Conservation (phyloP, 176 grass and related monocot genomes). For the Oryza rufipogon region DNA sequence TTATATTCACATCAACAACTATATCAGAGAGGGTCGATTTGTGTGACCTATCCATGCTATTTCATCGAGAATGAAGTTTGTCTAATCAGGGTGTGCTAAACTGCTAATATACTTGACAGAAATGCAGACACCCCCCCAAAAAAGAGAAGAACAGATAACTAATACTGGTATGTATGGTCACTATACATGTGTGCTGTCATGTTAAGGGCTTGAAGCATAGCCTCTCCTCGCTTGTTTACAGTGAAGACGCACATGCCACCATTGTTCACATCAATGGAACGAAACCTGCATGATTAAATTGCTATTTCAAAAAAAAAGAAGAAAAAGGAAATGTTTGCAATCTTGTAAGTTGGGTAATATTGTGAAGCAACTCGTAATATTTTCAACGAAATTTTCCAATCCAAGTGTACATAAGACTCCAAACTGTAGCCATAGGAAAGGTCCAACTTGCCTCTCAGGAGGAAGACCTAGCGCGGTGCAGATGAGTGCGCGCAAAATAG, state of each 20-base stretch:
- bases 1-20: not conserved
- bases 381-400: not conserved
- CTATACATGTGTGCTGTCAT: constrained; percentile 90
- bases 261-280: constrained; percentile 78
- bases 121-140: not conserved
- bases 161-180: constrained; percentile 67
- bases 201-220: constrained; percentile 79
- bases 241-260: constrained; percentile 83
- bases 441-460: constrained; percentile 65
- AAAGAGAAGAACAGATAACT: not conserved
- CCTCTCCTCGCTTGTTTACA: constrained; percentile 73
- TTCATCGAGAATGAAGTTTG: constrained; percentile 12
- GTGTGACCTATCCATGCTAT: constrained; percentile 16
- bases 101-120: not conserved
- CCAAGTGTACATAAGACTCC: not conserved
- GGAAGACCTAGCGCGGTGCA: constrained; percentile 73
- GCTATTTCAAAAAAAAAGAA: constrained; percentile 8
- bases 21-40: not conserved
- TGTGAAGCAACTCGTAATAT: not conserved
- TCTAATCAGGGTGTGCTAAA: not conserved
- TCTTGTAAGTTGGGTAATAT: not conserved
- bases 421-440: constrained; percentile 7
- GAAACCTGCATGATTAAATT: constrained; percentile 52
- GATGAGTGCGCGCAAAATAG: constrained; percentile 76
- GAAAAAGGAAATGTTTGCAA: not conserved